Evolutionary conservation across 2,329 filamentous ascomycete genomes (phyloP).

Genomic region (Colletotrichum lindemuthianum): DNA sequence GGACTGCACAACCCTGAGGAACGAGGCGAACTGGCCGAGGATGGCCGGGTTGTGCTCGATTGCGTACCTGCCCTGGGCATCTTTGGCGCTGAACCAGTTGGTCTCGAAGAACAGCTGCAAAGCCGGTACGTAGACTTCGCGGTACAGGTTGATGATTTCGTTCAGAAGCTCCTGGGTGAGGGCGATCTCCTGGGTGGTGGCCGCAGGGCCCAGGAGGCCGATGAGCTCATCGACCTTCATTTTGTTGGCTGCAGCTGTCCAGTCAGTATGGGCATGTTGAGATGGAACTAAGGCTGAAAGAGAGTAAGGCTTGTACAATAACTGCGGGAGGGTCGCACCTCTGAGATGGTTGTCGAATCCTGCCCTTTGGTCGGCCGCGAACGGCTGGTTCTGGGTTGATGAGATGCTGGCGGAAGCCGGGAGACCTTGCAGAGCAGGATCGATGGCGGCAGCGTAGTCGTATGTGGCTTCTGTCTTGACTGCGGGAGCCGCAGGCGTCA

Average conservation of each 20-base stretch:
- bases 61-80: conserved; percentile 53
- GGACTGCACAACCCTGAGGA: conserved; percentile 65
- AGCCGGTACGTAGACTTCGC: conserved; percentile 78
- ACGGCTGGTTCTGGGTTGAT: conserved; percentile 42
- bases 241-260: conserved; percentile 63
- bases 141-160: conserved; percentile 77
- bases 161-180: conserved; percentile 64
- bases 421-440: conserved; percentile 69
- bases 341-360: conserved; percentile 53
- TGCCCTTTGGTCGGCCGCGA: conserved; percentile 38
- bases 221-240: conserved; percentile 82
- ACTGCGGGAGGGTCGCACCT: conserved; percentile 56
- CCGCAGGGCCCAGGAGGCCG: conserved; percentile 66
- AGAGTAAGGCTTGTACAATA: conserved; percentile 40
- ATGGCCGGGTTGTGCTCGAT: conserved; percentile 64
- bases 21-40: conserved; percentile 73
- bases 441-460: conserved; percentile 71
- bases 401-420: conserved; percentile 43
- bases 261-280: conserved; percentile 54
- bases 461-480: conserved; percentile 53
- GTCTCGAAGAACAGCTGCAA: conserved; percentile 84
- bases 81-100: conserved; percentile 76
- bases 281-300: conserved; percentile 42
- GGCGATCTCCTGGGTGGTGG: conserved; percentile 64
- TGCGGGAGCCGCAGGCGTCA: conserved; percentile 43